phyloP scores from a whole-genome alignment of 805 yeast species.

The Candida wancherniae region DNA sequence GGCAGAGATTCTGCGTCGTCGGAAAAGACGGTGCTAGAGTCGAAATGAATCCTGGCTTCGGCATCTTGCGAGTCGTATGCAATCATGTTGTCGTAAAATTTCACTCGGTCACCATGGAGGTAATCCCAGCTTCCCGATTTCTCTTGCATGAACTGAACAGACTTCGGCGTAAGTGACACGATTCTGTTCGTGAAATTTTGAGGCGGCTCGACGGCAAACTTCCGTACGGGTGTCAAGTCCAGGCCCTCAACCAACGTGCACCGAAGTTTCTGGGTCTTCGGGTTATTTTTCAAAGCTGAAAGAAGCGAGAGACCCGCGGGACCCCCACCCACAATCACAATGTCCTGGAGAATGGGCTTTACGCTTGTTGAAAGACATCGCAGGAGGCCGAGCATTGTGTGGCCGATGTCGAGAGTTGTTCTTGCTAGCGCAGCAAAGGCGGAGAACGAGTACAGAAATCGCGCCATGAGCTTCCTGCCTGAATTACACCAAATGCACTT shows the following conservation, averaged over 20 bases:
- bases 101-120: slow-evolving; percentile 64
- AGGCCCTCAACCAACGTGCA: slow-evolving; percentile 74
- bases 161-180: slow-evolving; percentile 79
- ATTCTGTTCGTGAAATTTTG: slow-evolving; percentile 70
- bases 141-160: slow-evolving; percentile 55
- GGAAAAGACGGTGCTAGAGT: slow-evolving; percentile 43
- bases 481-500: no score
- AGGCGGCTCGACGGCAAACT: slow-evolving; percentile 43
- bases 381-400: slow-evolving; percentile 10
- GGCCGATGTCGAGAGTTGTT: no score
- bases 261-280: slow-evolving; percentile 51
- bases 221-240: slow-evolving; percentile 47
- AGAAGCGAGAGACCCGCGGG: slow-evolving; percentile 92
- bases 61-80: slow-evolving; percentile 79
- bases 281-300: slow-evolving; percentile 70
- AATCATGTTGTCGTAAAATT: slow-evolving; percentile 72
- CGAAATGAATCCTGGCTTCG: slow-evolving; percentile 67
- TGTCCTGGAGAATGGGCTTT: slow-evolving; percentile 42
- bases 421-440: no score
- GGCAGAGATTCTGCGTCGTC: slow-evolving; percentile 18
- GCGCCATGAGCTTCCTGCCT: no score
- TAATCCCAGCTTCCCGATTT: slow-evolving; percentile 73
- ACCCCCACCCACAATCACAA: slow-evolving; percentile 92
- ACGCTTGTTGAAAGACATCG: slow-evolving; percentile 11
- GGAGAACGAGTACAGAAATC: no score